These are phyloP conservation scores for Grosmannia serpens DNA, from an alignment of 2,329 filamentous ascomycete species.

Conservation along the genomic window DNA sequence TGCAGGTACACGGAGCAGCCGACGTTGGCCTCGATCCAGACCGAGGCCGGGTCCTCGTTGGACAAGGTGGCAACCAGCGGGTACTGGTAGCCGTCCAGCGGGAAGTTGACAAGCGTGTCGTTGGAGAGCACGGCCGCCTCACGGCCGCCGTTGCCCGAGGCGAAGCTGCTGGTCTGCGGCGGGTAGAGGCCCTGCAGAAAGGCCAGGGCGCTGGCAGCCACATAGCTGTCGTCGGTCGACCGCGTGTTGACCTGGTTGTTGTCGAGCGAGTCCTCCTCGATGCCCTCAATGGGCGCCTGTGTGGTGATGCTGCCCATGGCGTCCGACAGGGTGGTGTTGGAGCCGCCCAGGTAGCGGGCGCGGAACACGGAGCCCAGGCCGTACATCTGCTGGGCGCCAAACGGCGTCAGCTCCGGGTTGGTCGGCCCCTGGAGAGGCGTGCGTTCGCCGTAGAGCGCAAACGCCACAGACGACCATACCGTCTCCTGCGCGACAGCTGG, in stretches of 20 bases:
- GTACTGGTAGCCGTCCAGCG: conserved; percentile 71
- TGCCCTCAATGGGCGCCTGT: conserved; percentile 27
- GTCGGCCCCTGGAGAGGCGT: conserved; percentile 26
- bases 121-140: conserved; percentile 15
- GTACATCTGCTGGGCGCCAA: conserved; percentile 41
- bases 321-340: conserved; percentile 13
- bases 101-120: conserved; percentile 48
- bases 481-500: conserved; percentile 8
- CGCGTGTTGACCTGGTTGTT: conserved; percentile 33
- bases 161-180: conserved; percentile 37
- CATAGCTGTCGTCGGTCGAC: conserved; percentile 29
- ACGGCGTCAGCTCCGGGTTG: conserved; percentile 31
- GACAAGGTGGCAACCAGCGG: conserved; percentile 41
- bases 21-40: conserved; percentile 30
- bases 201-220: conserved; percentile 58
- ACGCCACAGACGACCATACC: conserved; percentile 38
- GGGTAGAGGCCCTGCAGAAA: conserved; percentile 84
- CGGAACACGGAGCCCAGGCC: conserved; percentile 37
- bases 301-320: conserved; percentile 17
- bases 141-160: conserved; percentile 24
- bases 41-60: conserved; percentile 27
- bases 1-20: conserved; percentile 26
- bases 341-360: conserved; percentile 31
- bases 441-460: conserved; percentile 41
- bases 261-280: conserved; percentile 33